Percentiles rank a stretch among this genome's conserved stretches.
phyloP scores from a whole-genome alignment of 2,329 filamentous ascomycete genomes.

The Rhinocladiella similis region DNA sequence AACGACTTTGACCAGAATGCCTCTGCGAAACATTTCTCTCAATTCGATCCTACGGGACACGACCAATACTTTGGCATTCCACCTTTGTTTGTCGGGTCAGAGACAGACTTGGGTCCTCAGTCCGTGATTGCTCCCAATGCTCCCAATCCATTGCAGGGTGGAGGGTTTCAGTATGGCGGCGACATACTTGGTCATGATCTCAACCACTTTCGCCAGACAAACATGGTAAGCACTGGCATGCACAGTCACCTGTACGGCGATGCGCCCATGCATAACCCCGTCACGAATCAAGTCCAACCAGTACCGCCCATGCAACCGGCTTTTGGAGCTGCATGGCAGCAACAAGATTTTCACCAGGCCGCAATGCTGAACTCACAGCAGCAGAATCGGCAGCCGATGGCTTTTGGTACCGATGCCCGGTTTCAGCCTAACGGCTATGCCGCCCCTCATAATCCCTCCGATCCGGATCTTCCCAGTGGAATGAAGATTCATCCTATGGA shows the following conservation, averaged over 20 bases:
- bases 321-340: constrained; percentile 22
- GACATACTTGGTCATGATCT: constrained; percentile 17
- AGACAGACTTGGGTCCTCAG: constrained; percentile 20
- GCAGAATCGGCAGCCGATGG: constrained; percentile 15
- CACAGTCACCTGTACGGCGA: constrained; percentile 13
- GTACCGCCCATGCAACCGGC: constrained; percentile 20
- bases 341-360: constrained; percentile 19
- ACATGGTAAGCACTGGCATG: constrained; percentile 9
- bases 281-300: constrained; percentile 15
- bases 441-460: constrained; percentile 23
- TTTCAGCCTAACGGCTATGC: constrained; percentile 27
- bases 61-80: constrained; percentile 27
- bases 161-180: constrained; percentile 18
- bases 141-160: constrained; percentile 17
- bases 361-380: constrained; percentile 6
- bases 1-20: constrained; percentile 27
- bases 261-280: constrained; percentile 7
- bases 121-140: constrained; percentile 21
- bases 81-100: constrained; percentile 28
- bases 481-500: constrained; percentile 18
- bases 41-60: constrained; percentile 19
- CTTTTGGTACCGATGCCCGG: constrained; percentile 27
- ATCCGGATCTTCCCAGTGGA: constrained; percentile 22
- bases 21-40: constrained; percentile 15
- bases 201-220: constrained; percentile 9